phyloP scores from a whole-genome alignment of 1,139 yeast genomes.

The Williopsis jadinii region DNA sequence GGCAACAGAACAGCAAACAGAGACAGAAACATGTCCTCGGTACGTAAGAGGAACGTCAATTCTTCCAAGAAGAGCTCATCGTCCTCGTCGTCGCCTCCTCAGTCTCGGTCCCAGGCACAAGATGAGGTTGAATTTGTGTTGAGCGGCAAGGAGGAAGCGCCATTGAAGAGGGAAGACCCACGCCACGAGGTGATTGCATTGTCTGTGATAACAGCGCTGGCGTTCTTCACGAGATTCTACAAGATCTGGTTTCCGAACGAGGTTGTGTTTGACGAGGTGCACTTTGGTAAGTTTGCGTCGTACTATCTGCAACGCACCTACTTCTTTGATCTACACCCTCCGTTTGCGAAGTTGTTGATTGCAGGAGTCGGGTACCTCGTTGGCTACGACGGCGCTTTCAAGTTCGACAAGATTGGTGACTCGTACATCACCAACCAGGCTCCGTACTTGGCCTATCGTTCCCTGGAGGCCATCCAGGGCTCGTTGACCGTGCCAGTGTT shows the following conservation, averaged over 20 bases:
- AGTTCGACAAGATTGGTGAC: conserved; percentile 88
- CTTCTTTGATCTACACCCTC: conserved; percentile 97
- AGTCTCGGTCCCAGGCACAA: too few relatives aligned
- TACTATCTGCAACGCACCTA: conserved; percentile 77
- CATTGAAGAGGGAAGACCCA: too few relatives aligned
- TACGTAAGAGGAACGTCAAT: conserved; percentile 9
- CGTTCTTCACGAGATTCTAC: conserved; percentile 67
- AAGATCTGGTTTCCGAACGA: conserved; percentile 66
- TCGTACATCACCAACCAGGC: conserved; percentile 68
- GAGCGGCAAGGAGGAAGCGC: too few relatives aligned
- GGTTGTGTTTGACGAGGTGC: conserved; percentile 98
- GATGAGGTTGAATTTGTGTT: too few relatives aligned
- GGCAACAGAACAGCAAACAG: too few relatives aligned
- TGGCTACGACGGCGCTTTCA: conserved; percentile 85
- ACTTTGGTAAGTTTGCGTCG: conserved; percentile 93
- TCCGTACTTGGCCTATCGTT: conserved; percentile 85
- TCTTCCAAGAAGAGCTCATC: conserved; percentile 1
- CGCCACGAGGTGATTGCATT: conserved; percentile 25
- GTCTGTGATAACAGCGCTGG: conserved; percentile 49
- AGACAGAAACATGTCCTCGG: conserved; percentile 6
- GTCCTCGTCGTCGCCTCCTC: too few relatives aligned
- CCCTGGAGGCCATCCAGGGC: conserved; percentile 78
- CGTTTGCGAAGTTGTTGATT: conserved; percentile 88
- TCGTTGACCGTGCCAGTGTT: conserved; percentile 75
- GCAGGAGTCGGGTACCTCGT: conserved; percentile 86